Evolutionary conservation across 1,284 basidiomycete genomes (phyloP), one percentile per base, ranked within the genome.

Genomic region (Ceratobasidium sp.): DNA sequence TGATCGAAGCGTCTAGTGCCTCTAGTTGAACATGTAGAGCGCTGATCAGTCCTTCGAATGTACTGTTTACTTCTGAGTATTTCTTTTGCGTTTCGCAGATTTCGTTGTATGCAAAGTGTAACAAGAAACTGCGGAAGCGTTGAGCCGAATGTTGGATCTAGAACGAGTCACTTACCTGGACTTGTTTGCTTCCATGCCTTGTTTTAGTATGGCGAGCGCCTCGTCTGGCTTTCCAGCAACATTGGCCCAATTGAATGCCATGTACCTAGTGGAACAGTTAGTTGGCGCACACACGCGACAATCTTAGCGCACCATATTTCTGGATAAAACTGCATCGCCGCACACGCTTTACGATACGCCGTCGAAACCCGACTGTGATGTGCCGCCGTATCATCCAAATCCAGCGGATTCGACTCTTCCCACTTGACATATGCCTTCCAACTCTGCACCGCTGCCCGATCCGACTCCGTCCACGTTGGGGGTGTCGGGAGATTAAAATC

Each of bases 401-500:
- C 92, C 45, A 97, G 82, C 0, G 96, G 97, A 76, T 99, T 98
- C 73, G 85, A 85, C 77, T 97, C 94, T 79, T 99, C 97, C 93
- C 94, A 99, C 75, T 93, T 93, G 58, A 99, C 80, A 77, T 98
- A 98, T 1, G 85, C 83, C 74, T 93, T 93, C 97, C 97, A 99
- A 15, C 87, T 87, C 22, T 88, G 87, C 3, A 94, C 87, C 35
- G 92, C 83, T 15, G 85, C 82, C 49, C 93, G 85, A 76, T 98
- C 94, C n/a, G 70, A 32, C 7, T 82, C 80, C 67, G 85, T 87
- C 81, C 91, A 96, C 15, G 86, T 88, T 2, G 94, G 93, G 3
- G 84, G 80, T 0, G 85, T 82, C 0, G 94, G 93, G 1, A 97
- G 80, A 74, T 84, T 85, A 3, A 92, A 78, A 1, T 84, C 79